Evolutionary conservation across 495 filamentous ascomycete genomes (phyloP).

Genomic region (Cenococcum geophilum): DNA sequence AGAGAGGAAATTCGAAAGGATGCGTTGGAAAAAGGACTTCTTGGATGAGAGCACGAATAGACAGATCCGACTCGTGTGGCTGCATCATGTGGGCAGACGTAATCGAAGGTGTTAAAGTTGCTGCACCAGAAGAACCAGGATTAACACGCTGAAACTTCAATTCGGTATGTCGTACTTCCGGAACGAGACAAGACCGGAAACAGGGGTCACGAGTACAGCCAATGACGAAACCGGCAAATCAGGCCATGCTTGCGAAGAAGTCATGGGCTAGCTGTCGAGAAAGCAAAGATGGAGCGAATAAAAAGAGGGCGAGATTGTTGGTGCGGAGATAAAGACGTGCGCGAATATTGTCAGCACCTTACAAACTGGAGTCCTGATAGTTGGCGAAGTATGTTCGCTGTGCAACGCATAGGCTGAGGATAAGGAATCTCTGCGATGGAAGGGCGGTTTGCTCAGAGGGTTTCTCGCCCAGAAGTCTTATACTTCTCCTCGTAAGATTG

Average conservation of each 20-base stretch:
- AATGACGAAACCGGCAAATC: slow-evolving; percentile 5
- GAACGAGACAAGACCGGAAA: slow-evolving; percentile 1
- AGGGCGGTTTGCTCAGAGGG: no score
- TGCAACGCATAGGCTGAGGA: not conserved
- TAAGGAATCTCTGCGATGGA: not conserved
- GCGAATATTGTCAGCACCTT: not conserved
- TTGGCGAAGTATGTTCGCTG: not conserved
- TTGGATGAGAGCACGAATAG: no score
- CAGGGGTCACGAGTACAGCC: slow-evolving; percentile 7
- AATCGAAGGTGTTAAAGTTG: not conserved
- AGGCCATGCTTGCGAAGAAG: not conserved
- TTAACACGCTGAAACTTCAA: slow-evolving; percentile 1
- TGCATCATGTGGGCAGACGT: not conserved
- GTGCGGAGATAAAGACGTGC: slow-evolving; percentile 3
- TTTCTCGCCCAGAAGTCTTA: not conserved
- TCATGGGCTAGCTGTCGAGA: not conserved
- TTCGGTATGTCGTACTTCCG: not conserved
- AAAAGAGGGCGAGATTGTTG: not conserved
- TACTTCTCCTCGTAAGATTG: not conserved
- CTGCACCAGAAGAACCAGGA: not conserved
- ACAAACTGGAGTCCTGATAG: not conserved
- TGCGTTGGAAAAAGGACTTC: no score
- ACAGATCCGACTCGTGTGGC: not conserved
- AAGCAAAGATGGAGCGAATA: not conserved
- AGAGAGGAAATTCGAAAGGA: no score